These are phyloP conservation scores for Bipolaris zeicola DNA, from an alignment of 2,329 filamentous ascomycete species.

Conservation along the genomic window DNA sequence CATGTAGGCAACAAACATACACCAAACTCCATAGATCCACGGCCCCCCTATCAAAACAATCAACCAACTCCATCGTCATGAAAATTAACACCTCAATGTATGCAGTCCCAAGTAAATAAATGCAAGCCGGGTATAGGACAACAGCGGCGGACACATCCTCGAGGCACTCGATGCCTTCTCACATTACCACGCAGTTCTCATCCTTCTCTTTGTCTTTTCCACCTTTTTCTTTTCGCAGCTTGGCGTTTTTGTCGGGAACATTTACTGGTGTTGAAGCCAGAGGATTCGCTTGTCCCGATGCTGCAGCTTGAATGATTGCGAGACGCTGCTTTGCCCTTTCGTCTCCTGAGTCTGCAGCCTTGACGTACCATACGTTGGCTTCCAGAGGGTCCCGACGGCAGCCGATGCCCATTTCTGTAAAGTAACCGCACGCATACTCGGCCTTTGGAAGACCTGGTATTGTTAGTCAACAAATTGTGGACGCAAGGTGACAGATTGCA, in stretches of 20 bases:
- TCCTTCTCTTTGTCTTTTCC: slow-evolving; percentile 41
- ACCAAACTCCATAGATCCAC: slow-evolving; percentile 25
- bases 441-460: slow-evolving; percentile 67
- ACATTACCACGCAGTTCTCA: slow-evolving; percentile 50
- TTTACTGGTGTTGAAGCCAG: slow-evolving; percentile 4
- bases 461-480: slow-evolving; percentile 16
- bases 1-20: slow-evolving; percentile 28
- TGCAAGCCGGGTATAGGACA: slow-evolving; percentile 6
- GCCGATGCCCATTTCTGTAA: slow-evolving; percentile 98
- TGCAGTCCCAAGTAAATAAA: neutral
- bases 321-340: slow-evolving; percentile 86
- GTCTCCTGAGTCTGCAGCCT: slow-evolving; percentile 89
- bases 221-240: slow-evolving; percentile 39
- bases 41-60: slow-evolving; percentile 21
- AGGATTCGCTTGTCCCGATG: slow-evolving; percentile 58
- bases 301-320: slow-evolving; percentile 83
- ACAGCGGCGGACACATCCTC: neutral
- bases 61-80: slow-evolving; percentile 7
- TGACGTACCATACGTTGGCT: slow-evolving; percentile 98
- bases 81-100: neutral
- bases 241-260: slow-evolving; percentile 26
- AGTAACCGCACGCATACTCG: slow-evolving; percentile 95
- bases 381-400: slow-evolving; percentile 93
- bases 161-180: slow-evolving; percentile 6
- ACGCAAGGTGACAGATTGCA: slow-evolving; percentile 17